Base-by-base conservation (phyloP, 192 early-diverging fungal species). In the Rhizophagus sp. region DNA sequence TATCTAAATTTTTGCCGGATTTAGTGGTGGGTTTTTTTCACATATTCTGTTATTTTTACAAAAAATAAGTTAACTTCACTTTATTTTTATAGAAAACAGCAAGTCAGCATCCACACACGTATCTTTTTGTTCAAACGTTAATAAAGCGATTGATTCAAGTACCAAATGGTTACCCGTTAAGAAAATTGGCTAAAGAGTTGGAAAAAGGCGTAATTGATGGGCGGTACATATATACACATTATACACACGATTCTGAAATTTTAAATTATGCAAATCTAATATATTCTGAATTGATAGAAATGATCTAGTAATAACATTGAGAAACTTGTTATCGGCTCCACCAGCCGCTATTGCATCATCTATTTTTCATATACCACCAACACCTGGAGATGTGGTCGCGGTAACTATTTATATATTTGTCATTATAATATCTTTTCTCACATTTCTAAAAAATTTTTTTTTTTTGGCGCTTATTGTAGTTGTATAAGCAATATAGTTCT, bases 341-440 rank as follows among this genome's bases (percentile, higher is more conserved):
- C 87, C 89, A 24, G 47, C 76, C 6, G 62, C 67, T 5, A 74
- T 90, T 22, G 76, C 85, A 64, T 80, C 79, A 10, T 82, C 88
- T 5, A 86, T 89, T 11, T 84, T 84, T 52, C 82, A 85, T 34
- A 87, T 90, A 27, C 80, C 84, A 33, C 84, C 86, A 15, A 88
- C 89, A 13, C 89, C 90, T n/a, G 90, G 90, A 10, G 88, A 91
- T 80, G 78, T 91, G 1, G 84, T 90, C 66, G 75, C 78, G 73
- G 89, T 90, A 83, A 64, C 75, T 36, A 52, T 2, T 47, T 9
- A 39, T 33, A 17, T 13, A 27, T 41, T 69, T 36, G 22, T 33
- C 13, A 33, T 11, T 69, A 69, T 41, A 36, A 27, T 69, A 22
- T 36, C 34, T 36, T 2, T 15, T 41, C 9, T 15, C 39, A 22